phyloP scores from a whole-genome alignment of 176 grass and related monocot genomes.

The Oryza punctata region DNA sequence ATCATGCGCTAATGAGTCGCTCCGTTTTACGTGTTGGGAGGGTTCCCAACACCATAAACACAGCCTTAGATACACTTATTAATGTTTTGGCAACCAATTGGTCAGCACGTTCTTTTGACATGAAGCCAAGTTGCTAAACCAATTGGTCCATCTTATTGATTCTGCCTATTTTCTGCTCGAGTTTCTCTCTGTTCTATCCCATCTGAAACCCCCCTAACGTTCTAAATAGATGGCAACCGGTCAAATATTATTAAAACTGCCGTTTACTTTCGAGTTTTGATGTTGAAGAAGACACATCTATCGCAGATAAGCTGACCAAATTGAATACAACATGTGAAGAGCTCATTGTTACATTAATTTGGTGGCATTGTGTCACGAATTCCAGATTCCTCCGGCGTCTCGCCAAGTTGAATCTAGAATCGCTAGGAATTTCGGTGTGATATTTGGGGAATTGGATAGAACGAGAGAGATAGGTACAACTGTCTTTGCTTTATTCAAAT shows the following conservation, averaged over 20 bases:
- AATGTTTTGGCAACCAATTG: neutral
- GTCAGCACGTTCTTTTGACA: neutral
- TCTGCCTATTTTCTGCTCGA: slow-evolving; percentile 6
- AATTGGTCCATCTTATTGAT: slow-evolving; percentile 10
- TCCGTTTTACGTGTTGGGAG: too few species aligned
- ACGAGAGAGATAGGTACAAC: too few species aligned
- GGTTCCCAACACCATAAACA: too few species aligned
- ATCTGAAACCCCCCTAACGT: slow-evolving; percentile 10
- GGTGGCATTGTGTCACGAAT: too few species aligned
- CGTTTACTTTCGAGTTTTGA: neutral
- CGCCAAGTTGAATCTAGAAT: too few species aligned
- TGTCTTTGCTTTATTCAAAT: too few species aligned
- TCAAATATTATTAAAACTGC: slow-evolving; percentile 4
- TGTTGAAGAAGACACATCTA: slow-evolving; percentile 7
- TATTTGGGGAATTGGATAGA: too few species aligned
- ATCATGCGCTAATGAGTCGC: too few species aligned
- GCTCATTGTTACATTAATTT: slow-evolving; percentile 8
- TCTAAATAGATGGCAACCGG: neutral
- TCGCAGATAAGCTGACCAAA: neutral
- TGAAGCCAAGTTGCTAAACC: neutral
- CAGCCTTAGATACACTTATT: too few species aligned
- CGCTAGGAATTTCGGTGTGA: too few species aligned
- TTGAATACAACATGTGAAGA: neutral
- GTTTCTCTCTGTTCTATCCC: neutral
- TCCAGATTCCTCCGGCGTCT: too few species aligned